Percentiles rank a stretch among this genome's conserved stretches.
These are phyloP conservation scores for Fusarium foetens DNA, from an alignment of 2,329 filamentous ascomycete species.

Conservation along the genomic window DNA sequence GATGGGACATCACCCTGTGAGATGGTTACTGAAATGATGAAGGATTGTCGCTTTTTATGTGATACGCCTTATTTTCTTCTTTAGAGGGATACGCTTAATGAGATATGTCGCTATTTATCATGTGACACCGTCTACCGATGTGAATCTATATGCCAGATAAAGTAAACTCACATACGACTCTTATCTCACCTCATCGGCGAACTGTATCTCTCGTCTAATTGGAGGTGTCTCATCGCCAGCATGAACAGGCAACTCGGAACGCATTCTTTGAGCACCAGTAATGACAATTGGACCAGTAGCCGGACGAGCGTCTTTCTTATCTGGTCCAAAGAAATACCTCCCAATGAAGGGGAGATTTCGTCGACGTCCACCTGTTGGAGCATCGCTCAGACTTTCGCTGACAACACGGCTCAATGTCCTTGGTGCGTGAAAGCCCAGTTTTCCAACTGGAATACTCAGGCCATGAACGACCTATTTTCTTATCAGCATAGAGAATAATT, in stretches of 20 bases:
- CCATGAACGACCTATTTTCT: slow-evolving; percentile 73
- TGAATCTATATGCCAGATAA: background rate
- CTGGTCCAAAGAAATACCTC: slow-evolving; percentile 3
- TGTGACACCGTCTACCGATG: background rate
- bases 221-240: slow-evolving; percentile 3
- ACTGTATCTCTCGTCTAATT: slow-evolving; percentile 35
- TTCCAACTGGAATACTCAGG: slow-evolving; percentile 80
- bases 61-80: background rate
- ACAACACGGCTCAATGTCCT: slow-evolving; percentile 61
- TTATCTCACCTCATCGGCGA: slow-evolving; percentile 31
- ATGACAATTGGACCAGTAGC: slow-evolving; percentile 22
- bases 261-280: slow-evolving; percentile 21
- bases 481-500: rapidly evolving
- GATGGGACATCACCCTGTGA: background rate
- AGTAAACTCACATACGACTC: background rate
- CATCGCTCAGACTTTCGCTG: slow-evolving; percentile 40
- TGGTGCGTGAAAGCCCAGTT: slow-evolving; percentile 71
- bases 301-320: background rate
- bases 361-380: slow-evolving; percentile 5
- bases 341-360: slow-evolving; percentile 37
- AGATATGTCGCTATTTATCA: slow-evolving; percentile 2
- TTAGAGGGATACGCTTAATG: slow-evolving; percentile 21
- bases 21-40: background rate
- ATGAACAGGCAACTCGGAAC: background rate
- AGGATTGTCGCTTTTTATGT: background rate